Percentiles rank a stretch among this genome's conserved stretches.
Conservation (phyloP, 192 early-diverging fungal genomes). For the Geosiphon pyriformis region DNA sequence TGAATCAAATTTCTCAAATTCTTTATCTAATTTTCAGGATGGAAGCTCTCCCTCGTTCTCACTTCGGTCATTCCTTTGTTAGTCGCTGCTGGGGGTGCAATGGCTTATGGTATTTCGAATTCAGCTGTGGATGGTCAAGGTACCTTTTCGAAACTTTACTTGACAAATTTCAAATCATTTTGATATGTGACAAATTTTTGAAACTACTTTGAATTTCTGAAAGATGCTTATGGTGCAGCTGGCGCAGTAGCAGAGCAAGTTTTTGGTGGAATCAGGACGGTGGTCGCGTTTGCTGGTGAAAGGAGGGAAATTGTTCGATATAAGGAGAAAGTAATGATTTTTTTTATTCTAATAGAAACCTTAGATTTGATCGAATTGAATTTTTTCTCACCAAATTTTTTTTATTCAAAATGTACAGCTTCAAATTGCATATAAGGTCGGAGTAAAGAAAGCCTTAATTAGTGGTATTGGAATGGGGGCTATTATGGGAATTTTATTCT, state of each 20-base stretch:
- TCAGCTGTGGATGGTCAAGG: constrained; percentile 36
- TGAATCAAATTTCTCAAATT: constrained; percentile 19
- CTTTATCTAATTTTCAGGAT: constrained; percentile 55
- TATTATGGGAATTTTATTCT: constrained; percentile 7
- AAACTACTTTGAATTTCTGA: constrained; percentile 21
- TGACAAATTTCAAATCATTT: constrained; percentile 32
- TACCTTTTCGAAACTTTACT: no score
- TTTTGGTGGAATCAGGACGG: constrained; percentile 75
- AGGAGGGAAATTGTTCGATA: constrained; percentile 62
- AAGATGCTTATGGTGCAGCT: constrained; percentile 72
- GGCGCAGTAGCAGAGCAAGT: constrained; percentile 83
- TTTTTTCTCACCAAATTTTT: not conserved
- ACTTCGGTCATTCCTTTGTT: constrained; percentile 72
- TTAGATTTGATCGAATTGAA: no score
- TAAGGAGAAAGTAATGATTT: constrained; percentile 41
- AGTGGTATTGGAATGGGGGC: constrained; percentile 3
- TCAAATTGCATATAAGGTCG: constrained; percentile 4
- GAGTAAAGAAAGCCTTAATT: not conserved
- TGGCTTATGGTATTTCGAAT: constrained; percentile 44
- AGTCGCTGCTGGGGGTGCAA: constrained; percentile 29
- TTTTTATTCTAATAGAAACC: no score
- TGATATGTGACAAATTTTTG: no score
- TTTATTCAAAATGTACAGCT: not conserved
- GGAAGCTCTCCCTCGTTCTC: constrained; percentile 79
- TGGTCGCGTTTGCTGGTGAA: constrained; percentile 76